Evolutionary conservation across 345 rosid species (phyloP), one percentile per base, ranked within the genome.

Genomic region (Litchi chinensis): DNA sequence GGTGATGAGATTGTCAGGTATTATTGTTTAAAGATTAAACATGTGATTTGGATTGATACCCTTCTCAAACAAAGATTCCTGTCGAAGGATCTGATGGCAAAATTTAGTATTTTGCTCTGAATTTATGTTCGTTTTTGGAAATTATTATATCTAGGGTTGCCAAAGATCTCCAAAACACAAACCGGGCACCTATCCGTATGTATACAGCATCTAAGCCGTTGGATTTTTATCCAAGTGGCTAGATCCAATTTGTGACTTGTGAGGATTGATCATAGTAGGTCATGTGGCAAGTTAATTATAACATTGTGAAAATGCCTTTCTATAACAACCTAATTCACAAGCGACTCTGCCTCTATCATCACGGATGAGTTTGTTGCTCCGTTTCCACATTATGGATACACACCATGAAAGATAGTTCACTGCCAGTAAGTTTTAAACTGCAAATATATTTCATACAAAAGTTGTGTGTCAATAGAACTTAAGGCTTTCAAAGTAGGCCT

Each of bases 41-140:
- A 59, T 64, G 43, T 59, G 82, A 75, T 48, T 46, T 65, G n/a
- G 70, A 75, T 69, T 41, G 70, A 70, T 65, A 68, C 75, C 68
- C 62, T n/a, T 70, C 48, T 73, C 57, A 10, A 32, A 24, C 18
- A 39, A 71, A 74, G 78, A 80, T 77, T 81, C 63, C 69, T 18
- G 79, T 11, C 18, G 44, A 41, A 52, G 37, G 10, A 15, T 65
- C 56, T 28, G 63, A 41, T 18, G 9, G 24, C 28, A 5, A 43
- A 43, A 21, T 59, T 54, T 65, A 60, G 59, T 43, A 10, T 18
- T 44, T 40, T 74, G 18, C 15, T 12, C 64, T 16, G 77, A 24
- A 54, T 15, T 5, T 21, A 3, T 15, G 39, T 1, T 44, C 41
- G 70, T 57, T 62, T 62, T 24, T 62, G 13, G 69, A 26, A 57